Percentiles rank a stretch among this genome's conserved stretches.
phyloP scores from a whole-genome alignment of 495 filamentous ascomycete species.

The Penicillium manginii region DNA sequence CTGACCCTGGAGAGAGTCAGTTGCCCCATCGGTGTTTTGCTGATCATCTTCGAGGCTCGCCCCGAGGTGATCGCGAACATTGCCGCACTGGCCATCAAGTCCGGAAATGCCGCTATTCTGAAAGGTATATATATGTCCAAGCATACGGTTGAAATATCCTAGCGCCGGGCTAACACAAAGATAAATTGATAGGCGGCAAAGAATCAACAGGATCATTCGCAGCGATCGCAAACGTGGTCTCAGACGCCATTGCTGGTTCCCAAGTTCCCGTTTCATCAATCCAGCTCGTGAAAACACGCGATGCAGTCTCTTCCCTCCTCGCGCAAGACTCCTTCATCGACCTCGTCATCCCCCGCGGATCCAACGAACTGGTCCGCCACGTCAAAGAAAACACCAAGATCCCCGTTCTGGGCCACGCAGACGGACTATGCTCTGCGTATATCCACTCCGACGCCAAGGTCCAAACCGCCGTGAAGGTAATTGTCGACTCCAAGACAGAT shows the following conservation, averaged over 20 bases:
- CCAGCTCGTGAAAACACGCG: constrained; percentile 90
- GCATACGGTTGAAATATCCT: no score
- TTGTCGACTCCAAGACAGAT: constrained; percentile 88
- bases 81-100: constrained; percentile 94
- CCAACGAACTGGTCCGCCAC: constrained; percentile 88
- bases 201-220: constrained; percentile 93
- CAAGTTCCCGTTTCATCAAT: constrained; percentile 82
- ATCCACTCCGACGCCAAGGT: constrained; percentile 78
- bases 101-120: constrained; percentile 94
- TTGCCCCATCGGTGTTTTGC: constrained; percentile 91
- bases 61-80: constrained; percentile 99
- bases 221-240: constrained; percentile 85
- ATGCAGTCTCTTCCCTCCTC: constrained; percentile 83
- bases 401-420: constrained; percentile 94
- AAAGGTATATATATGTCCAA: constrained; percentile 80
- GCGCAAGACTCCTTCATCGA: constrained; percentile 85
- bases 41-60: constrained; percentile 97
- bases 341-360: constrained; percentile 91
- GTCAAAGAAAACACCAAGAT: constrained; percentile 91
- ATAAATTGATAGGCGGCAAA: constrained; percentile 68
- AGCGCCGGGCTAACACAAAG: neutral
- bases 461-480: constrained; percentile 71
- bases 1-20: constrained; percentile 83
- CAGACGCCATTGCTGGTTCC: constrained; percentile 73
- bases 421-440: constrained; percentile 91